phyloP scores from a whole-genome alignment of 2,329 filamentous ascomycete species.

The Colletotrichum sojae region DNA sequence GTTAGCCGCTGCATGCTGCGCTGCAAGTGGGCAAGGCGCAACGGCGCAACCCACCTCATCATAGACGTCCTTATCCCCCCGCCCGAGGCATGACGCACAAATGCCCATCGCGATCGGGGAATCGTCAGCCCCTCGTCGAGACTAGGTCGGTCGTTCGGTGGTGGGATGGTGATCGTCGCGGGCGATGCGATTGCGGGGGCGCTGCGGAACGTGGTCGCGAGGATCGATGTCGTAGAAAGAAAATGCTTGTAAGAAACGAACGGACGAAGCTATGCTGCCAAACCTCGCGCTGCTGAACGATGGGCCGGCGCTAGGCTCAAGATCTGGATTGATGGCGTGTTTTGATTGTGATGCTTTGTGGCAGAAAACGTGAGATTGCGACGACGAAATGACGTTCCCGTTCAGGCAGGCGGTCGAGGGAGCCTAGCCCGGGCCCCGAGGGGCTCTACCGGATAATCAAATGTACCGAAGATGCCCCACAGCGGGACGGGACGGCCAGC shows the following conservation, averaged over 20 bases:
- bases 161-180: not conserved
- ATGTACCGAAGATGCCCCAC: constrained; percentile 4
- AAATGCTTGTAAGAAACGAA: constrained; percentile 15
- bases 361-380: constrained; percentile 40
- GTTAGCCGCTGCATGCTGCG: constrained; percentile 19
- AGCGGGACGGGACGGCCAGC: constrained; percentile 41
- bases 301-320: constrained; percentile 20
- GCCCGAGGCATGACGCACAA: constrained; percentile 73
- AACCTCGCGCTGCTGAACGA: constrained; percentile 20
- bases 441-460: constrained; percentile 14
- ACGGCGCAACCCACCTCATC: constrained; percentile 65
- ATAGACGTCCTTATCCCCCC: constrained; percentile 63
- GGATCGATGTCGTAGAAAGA: not conserved
- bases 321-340: constrained; percentile 31
- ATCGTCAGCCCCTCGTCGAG: constrained; percentile 13
- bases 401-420: constrained; percentile 35
- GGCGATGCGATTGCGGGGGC: not conserved
- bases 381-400: constrained; percentile 36
- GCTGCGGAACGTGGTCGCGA: not conserved
- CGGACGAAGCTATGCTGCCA: constrained; percentile 30
- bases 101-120: constrained; percentile 64
- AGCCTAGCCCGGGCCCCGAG: too few species aligned
- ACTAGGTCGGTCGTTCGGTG: not conserved
- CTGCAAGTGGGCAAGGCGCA: not conserved
- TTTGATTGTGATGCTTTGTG: constrained; percentile 42